Percentiles rank a stretch among this genome's conserved stretches.
phyloP scores from a whole-genome alignment of 176 grass and related monocot genomes.

The Oryza australiensis region DNA sequence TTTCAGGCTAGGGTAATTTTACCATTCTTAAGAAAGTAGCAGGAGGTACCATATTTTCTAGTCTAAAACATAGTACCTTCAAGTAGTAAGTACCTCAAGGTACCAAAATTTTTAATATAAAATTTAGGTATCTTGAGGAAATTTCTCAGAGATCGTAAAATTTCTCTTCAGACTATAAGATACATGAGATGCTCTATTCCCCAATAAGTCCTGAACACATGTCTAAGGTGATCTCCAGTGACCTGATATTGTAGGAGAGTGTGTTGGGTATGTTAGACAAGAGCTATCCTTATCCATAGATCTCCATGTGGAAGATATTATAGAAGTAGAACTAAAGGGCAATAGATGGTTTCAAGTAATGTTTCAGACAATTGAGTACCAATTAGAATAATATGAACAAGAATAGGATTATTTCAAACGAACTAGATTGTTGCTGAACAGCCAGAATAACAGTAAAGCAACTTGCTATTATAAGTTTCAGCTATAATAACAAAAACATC shows the following conservation, averaged over 20 bases:
- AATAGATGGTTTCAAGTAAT: neutral
- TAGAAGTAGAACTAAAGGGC: neutral
- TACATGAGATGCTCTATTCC: neutral
- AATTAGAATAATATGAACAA: neutral
- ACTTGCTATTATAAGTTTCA: neutral
- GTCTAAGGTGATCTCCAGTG: neutral
- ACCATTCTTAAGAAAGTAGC: too few species aligned
- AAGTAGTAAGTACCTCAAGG: too few species aligned
- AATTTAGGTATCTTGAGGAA: too few species aligned
- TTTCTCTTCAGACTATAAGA: neutral
- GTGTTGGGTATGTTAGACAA: neutral
- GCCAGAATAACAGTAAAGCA: neutral
- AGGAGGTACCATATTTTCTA: too few species aligned
- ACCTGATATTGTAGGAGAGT: neutral
- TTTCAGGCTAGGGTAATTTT: too few species aligned
- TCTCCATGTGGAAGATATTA: too few species aligned
- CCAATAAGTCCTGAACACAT: neutral
- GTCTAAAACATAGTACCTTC: too few species aligned
- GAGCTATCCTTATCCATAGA: neutral
- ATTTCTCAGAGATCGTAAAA: too few species aligned
- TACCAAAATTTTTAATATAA: too few species aligned
- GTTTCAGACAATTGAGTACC: neutral
- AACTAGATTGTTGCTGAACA: neutral
- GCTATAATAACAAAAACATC: constrained; percentile 19
- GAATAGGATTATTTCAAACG: neutral